These are phyloP conservation scores for Clitopilus hobsonii DNA, from an alignment of 768 basidiomycete genomes.

Conservation along the genomic window DNA sequence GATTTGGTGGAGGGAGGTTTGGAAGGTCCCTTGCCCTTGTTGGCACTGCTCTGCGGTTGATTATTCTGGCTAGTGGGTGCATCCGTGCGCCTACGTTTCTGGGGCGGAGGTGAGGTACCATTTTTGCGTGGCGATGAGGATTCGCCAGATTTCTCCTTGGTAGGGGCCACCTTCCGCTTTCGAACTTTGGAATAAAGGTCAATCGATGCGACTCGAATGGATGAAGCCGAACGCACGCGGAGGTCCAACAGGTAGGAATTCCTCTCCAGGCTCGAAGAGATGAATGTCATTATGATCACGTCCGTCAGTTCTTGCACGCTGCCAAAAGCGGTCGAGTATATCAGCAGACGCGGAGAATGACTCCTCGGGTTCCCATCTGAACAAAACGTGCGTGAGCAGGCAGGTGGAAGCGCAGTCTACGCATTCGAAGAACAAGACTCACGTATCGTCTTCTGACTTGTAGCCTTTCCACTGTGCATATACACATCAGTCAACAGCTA, in stretches of 20 bases:
- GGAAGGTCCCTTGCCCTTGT: too few species aligned
- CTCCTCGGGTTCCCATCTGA: conserved; percentile 64
- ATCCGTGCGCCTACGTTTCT: conserved; percentile 1
- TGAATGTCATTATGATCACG: conserved; percentile 46
- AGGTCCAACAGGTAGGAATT: conserved; percentile 51
- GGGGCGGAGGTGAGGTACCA: conserved; percentile 1
- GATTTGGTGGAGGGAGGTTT: conserved; percentile 1
- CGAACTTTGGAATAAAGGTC: conserved; percentile 11
- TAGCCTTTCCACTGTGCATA: conserved; percentile 59
- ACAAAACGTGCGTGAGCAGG: conserved; percentile 5
- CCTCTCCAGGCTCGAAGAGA: conserved; percentile 50
- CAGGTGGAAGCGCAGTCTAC: background rate
- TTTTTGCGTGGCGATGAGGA: conserved; percentile 16
- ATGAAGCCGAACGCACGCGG: conserved; percentile 39
- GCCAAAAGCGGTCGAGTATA: conserved; percentile 48
- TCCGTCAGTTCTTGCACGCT: conserved; percentile 38
- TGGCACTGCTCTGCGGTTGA: too few species aligned
- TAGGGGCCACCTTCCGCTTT: conserved; percentile 8
- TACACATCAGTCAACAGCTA: background rate
- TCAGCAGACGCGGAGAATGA: conserved; percentile 58
- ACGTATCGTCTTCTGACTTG: conserved; percentile 50
- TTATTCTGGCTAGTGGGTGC: too few species aligned
- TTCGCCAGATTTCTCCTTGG: background rate
- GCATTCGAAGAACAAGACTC: conserved; percentile 18
- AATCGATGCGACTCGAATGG: background rate